Evolutionary conservation across 306 rosid genomes (phyloP).

Genomic region (Styphnolobium japonicum): DNA sequence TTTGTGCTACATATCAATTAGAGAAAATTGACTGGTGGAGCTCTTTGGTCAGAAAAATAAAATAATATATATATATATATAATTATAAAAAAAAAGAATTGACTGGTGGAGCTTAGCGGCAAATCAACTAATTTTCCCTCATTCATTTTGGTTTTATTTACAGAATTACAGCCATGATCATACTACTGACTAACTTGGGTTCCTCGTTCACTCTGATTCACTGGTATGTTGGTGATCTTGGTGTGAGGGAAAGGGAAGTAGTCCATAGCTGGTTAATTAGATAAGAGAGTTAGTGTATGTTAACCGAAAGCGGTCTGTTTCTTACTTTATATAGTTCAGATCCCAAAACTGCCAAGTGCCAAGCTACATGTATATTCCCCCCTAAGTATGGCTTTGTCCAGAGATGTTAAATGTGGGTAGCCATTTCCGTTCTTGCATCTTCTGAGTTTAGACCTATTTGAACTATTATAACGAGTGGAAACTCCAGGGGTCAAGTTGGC

Average conservation of each 20-base stretch:
- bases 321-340: not conserved
- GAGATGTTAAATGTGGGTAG: not conserved
- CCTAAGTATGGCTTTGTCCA: not conserved
- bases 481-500: not conserved
- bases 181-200: not conserved
- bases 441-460: not conserved
- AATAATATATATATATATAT: no score
- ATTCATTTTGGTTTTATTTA: not conserved
- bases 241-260: not conserved
- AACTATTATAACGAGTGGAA: not conserved
- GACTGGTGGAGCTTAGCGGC: not conserved
- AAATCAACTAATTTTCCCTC: not conserved
- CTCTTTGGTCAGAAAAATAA: not conserved
- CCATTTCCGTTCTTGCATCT: not conserved
- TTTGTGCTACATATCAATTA: not conserved
- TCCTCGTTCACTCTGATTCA: not conserved
- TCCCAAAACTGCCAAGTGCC: not conserved
- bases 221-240: not conserved
- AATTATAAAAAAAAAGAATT: no score
- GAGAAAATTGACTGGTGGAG: not conserved
- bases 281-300: not conserved
- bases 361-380: not conserved
- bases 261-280: not conserved
- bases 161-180: not conserved
- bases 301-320: not conserved